Evolutionary conservation across 2,329 filamentous ascomycete species (phyloP).

Genomic region (Monilinia fructigena): DNA sequence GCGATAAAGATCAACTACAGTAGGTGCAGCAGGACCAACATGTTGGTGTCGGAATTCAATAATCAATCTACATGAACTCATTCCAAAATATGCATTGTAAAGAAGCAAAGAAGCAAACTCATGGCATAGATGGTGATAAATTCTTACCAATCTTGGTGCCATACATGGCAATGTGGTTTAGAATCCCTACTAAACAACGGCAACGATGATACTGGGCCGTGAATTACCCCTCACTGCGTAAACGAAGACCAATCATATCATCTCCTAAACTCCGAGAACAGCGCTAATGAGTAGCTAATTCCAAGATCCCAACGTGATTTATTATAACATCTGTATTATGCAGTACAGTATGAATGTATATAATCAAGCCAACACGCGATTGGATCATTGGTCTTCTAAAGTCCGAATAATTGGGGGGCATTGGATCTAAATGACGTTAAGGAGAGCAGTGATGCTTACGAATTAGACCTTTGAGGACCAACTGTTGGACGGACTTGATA

Average conservation of each 20-base stretch:
- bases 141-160: not conserved
- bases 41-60: too few species aligned
- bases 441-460: not conserved
- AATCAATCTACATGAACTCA: too few species aligned
- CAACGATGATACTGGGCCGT: too few species aligned
- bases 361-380: too few species aligned
- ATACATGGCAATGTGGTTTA: not conserved
- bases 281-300: not conserved
- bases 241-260: not conserved
- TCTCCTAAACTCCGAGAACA: constrained; percentile 2
- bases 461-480: not conserved
- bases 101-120: too few species aligned
- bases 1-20: too few species aligned
- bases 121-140: not conserved
- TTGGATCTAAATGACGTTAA: not conserved
- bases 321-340: too few species aligned
- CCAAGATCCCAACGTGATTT: too few species aligned
- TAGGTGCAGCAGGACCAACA: too few species aligned
- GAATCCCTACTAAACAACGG: not conserved
- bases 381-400: not conserved
- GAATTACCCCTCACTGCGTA: not conserved
- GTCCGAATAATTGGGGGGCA: not conserved
- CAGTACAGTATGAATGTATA: too few species aligned
- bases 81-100: too few species aligned
- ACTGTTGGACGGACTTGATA: too few species aligned